Evolutionary conservation across 2,329 filamentous ascomycete genomes (phyloP), one percentile per base, ranked within the genome.

Genomic region (Cylindrodendrum hubeiense): DNA sequence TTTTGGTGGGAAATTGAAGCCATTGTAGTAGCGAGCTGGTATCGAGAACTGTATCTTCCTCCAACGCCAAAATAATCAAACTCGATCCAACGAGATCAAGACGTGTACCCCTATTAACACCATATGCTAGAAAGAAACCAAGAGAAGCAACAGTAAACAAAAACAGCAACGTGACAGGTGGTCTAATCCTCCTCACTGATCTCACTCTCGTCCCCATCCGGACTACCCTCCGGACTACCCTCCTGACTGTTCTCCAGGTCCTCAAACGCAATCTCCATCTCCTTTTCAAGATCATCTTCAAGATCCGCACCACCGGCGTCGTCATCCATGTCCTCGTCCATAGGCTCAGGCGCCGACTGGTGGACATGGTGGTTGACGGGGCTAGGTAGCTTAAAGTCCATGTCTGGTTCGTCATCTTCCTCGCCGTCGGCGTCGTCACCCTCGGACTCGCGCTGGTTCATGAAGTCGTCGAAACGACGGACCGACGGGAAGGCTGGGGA

Each of bases 131-230:
- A 37, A 33, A 24, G 19, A 33, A 33, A 60, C 10, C 26, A 10
- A 43, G 12, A 41, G 17, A 53, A 60, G 28, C 33, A 46, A 30
- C 30, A 22, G 22, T 54, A 41, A 3, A 26, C 17, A 44, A 34
- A 34, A 28, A 56, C 50, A n/a, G 54, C 49, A 30, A 53, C 15
- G 19, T 33, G 21, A 51, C 21, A 34, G n/a, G 13, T 4, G 26
- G 6, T 22, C 68, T 79, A 91, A 74, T 91, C 89, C 75, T 91
- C 89, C 75, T 91, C 89, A 69, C 89, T 91, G 58, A 91, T 88
- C 70, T 90, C 88, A 69, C 89, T 91, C 76, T 91, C 89, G 56
- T 89, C 87, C 41, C 83, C 85, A 26, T 84, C 82, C 28, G 83
- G 81, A 65, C 81, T 85, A 37, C 82, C 85, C 26, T 84, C 82